Base-by-base conservation (phyloP, 495 filamentous ascomycete genomes). In the Podospora anserina region DNA sequence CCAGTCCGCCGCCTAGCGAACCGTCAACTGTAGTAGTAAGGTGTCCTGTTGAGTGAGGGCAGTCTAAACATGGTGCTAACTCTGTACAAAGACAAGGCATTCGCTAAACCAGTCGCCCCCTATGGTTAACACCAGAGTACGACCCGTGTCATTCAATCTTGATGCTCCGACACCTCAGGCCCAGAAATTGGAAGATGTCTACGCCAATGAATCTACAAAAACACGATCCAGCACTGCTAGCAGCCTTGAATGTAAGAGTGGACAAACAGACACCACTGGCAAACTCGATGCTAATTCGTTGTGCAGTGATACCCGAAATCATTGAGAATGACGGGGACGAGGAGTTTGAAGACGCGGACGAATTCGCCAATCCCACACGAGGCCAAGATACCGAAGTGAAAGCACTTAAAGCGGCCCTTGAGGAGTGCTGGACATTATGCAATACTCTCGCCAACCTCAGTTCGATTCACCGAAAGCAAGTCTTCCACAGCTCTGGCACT, bases 391-490 rank as follows among this genome's bases (percentile, higher is more conserved):
- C 68, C 60, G 92, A 96, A 76, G 84, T 94, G 63, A 85, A 79
- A 49, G 89, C 89, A 18, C 82, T 96, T n/a, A 88, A 85, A 68
- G 85, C 87, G 26, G 93, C 92, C 0, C 83, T 97, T 13, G 87
- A 88, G 69, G 93, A 96, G 81, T 97, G 93, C 78, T 97, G 93
- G 93, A 96, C 92, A 1, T 79, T 97, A 49, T 97, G 93, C 79
- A 97, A 96, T 77, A 96, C 93, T 0, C 81, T 97, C 55, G 92
- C 93, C 26, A 90, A 85, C 64, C 83, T 97, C 28, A 96, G 93
- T 79, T 92, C 90, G 20, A 90, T 90, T 68, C 92, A 97, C 72
- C 90, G 92, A 20, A 86, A 92, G 73, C 83, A 90, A 26, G 89
- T 93, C 11, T 92, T 92, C 74, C 89, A 86, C 73, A 87, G 80